Evolutionary conservation across 2,329 filamentous ascomycete genomes (phyloP), one percentile per base, ranked within the genome.

Genomic region (Raffaelea deltoideospora): DNA sequence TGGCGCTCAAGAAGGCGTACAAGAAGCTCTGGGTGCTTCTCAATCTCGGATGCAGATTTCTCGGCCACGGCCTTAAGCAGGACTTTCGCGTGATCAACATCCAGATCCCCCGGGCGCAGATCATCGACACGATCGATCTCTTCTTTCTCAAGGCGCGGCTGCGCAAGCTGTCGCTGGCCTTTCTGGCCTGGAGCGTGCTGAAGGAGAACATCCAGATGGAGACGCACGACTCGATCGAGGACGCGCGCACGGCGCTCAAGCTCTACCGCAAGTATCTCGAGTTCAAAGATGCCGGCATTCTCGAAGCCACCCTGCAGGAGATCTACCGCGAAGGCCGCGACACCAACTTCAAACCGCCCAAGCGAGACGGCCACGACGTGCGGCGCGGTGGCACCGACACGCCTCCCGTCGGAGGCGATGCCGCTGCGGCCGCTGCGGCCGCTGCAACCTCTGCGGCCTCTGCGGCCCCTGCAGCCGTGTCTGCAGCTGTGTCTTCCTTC

Each of bases 51-150:
- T 94, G 86, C 58, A 75, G 83, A 43, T 98, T 98, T 53, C 72
- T 98, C 5, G 90, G 90, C 3, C 90, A 98, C 51, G 88, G 88
- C 4, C 66, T 98, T 30, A 84, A 84, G 46, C 88, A 90, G 48
- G 90, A 98, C 57, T 96, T 98, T 60, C 84, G 90, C 37, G 93
- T 93, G 38, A 93, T 94, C 59, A 98, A 98, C 56, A 95, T 98
- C 38, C 84, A 95, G 54, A 81, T 98, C 0, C 90, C 92, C 2
- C 83, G 79, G 52, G 59, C 72, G 4, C 90, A 98, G 54, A 80
- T 94, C 26, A 85, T 98, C 38, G 90, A 98, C 57, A 98, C 92
- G 0, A 86, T 87, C 46, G 80, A 92, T 44, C 67, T 94, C 2
- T 96, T 93, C 62, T 92, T 82, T 57, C 76, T 93, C 40, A 76